Evolutionary conservation across 2,329 filamentous ascomycete species (phyloP), one percentile per base, ranked within the genome.

Genomic region (Ophiostoma sp.): DNA sequence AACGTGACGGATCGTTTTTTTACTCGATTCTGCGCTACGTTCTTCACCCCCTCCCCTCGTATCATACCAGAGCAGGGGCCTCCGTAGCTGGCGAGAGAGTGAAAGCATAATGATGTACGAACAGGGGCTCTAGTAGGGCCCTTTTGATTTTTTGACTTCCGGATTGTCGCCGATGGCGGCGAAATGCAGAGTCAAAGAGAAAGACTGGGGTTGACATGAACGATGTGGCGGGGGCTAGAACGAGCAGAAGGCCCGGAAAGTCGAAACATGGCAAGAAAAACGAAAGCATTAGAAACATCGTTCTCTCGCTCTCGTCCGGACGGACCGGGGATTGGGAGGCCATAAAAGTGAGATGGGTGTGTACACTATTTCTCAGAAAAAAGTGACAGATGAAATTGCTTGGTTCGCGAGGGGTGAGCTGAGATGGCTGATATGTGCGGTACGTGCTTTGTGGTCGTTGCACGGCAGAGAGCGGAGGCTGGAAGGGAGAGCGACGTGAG

Each of bases 381-480:
- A 57, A 25, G 66, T 55, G 66, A 69, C 48, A 33, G 45, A 69
- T 9, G 28, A 33, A 69, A 69, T 69, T 69, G 66, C 48, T 69
- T 69, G 66, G 66, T 5, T 50, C 45, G 28, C n/a, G 25, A n/a
- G 11, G 28, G 31, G n/a, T 12, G 64, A 69, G 66, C 64, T 68
- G 64, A 68, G 64, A 50, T 48, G n/a, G 50, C 50, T 28, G 7
- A 55, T 22, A 25, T 52, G 19, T 52, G n/a, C 19, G 63, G n/a
- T n/a, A 25, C n/a, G 28, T 42, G 36, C 22, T 66, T 19, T 39
- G 63, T 45, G 64, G 42, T 19, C 7, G 66, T 69, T 55, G 48
- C 68, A 70, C 50, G 50, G 36, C 50, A 70, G 31, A 45, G 17
- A 22, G 64, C 25, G 15, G 64, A 68, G 42, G 25, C 31, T 31